Evolutionary conservation across 148 eudicot species (phyloP).

Genomic region (Polygonum aviculare): DNA sequence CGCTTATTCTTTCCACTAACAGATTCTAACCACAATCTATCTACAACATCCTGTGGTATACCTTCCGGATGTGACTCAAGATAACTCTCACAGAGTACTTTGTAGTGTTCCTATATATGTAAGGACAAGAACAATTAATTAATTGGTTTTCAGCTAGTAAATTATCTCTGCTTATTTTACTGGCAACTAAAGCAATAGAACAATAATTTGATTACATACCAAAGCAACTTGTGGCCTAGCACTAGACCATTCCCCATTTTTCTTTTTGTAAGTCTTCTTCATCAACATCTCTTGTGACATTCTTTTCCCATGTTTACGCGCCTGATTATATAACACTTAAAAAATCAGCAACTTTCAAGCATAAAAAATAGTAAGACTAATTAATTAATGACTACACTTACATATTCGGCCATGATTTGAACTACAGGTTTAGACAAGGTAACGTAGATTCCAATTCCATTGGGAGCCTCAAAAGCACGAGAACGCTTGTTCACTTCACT

Average conservation of each 20-base stretch:
- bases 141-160: no score
- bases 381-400: neutral
- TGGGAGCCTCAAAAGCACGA: neutral
- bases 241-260: neutral
- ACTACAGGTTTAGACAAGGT: neutral
- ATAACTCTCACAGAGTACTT: no score
- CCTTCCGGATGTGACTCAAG: no score
- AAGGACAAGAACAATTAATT: no score
- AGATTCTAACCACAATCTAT: no score
- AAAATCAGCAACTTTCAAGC: neutral
- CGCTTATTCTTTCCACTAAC: no score
- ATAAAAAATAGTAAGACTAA: neutral
- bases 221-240: neutral
- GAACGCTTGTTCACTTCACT: neutral
- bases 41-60: no score
- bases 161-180: no score
- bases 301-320: neutral
- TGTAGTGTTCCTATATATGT: no score
- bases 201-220: no score
- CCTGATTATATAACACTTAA: neutral
- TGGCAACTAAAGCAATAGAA: no score
- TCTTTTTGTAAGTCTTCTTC: neutral
- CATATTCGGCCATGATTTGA: neutral
- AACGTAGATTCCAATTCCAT: neutral
- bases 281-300: neutral